phyloP scores from a whole-genome alignment of 2,329 filamentous ascomycete genomes.

The Cadophora sp. region DNA sequence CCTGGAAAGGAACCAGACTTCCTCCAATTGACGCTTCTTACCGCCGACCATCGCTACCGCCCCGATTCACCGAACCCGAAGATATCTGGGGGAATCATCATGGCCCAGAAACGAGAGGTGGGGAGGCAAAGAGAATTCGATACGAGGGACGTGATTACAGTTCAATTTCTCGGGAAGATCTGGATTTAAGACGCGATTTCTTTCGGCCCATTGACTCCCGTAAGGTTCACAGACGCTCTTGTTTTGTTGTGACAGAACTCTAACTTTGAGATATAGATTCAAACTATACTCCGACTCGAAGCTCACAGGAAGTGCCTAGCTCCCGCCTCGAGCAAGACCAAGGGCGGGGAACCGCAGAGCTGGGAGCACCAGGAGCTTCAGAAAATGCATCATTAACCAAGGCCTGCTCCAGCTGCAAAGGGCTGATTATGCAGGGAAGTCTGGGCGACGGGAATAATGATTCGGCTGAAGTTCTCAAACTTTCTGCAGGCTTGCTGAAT shows the following conservation, averaged over 20 bases:
- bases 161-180: slow-evolving; percentile 24
- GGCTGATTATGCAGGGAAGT: slow-evolving; percentile 16
- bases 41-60: slow-evolving; percentile 25
- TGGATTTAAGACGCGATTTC: slow-evolving; percentile 30
- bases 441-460: slow-evolving; percentile 7
- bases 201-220: slow-evolving; percentile 27
- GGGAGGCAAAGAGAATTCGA: slow-evolving; percentile 34
- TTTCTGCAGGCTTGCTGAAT: slow-evolving; percentile 15
- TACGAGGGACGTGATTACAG: slow-evolving; percentile 37
- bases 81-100: slow-evolving; percentile 26
- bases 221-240: slow-evolving; percentile 25
- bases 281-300: slow-evolving; percentile 27
- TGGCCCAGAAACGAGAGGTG: slow-evolving; percentile 29
- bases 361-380: slow-evolving; percentile 33
- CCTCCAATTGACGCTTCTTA: slow-evolving; percentile 39
- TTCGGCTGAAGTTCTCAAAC: slow-evolving; percentile 15
- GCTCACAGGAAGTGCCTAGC: slow-evolving; percentile 23
- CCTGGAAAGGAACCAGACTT: slow-evolving; percentile 34
- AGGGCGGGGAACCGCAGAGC: slow-evolving; percentile 24
- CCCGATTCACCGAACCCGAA: slow-evolving; percentile 20
- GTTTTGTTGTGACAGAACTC: slow-evolving; percentile 25
- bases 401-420: slow-evolving; percentile 32
- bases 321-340: slow-evolving; percentile 20
- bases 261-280: slow-evolving; percentile 28
- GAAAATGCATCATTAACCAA: slow-evolving; percentile 29